Base-by-base conservation (phyloP, 164 flowering plant species). In the Magnolia officinalis region DNA sequence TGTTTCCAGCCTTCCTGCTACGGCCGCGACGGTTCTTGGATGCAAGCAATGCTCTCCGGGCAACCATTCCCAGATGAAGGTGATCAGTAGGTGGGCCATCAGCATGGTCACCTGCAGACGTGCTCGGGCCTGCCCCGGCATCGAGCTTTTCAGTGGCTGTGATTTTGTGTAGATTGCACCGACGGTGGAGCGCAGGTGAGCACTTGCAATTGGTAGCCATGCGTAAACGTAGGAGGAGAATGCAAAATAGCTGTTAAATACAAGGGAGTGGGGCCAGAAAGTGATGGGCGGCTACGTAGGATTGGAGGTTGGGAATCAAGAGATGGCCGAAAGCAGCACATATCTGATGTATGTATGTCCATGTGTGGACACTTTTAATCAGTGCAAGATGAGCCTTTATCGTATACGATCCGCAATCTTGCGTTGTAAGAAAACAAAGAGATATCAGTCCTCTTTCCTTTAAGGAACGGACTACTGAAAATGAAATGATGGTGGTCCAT, bases 31-130 rank as follows among this genome's bases (percentile, higher is more conserved):
- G 88, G 31, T 74, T 75, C 71, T 76, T 74, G n/a, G 86, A 82
- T 31, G 81, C 84, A 75, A 67, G 78, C 21, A 90, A 55, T 49
- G 94, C 91, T 80, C 92, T 86, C 31, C 81, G 78, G 45, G 88
- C 94, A 13, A 88, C 79, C 20, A 84, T 83, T 80, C 87, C 90
- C 68, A 83, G 37, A 23, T 72, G 76, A 29, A 14, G 55, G 1
- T 45, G 31, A 66, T 8, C 20, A 14, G 9, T 19, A 7, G 6
- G 21, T 26, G 5, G 8, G 23, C 68, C 71, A 18, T 21, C 59
- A 18, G 51, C 19, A 4, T 64, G 77, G 59, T 50, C 69, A 10
- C 70, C 68, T 24, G 59, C 61, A 10, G n/a, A 59, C 24, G n/a
- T 8, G 55, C 67, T 51, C 49, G 23, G n/a, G 20, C 26, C 72